These are phyloP conservation scores for Syzygium aromaticum DNA, from an alignment of 345 rosid species.

Conservation along the genomic window DNA sequence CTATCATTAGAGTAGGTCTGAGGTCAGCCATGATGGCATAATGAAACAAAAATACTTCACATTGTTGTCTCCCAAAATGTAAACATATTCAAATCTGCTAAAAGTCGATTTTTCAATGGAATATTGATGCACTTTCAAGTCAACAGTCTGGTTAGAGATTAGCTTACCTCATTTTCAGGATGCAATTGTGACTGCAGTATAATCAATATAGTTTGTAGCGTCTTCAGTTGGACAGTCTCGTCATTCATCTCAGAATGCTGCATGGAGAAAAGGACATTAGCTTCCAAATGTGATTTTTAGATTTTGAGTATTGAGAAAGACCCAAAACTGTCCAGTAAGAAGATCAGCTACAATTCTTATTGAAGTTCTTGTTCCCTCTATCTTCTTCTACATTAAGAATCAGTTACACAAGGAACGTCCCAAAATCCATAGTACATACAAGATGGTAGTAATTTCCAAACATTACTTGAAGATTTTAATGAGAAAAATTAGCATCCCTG, in stretches of 20 bases:
- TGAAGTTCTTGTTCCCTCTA: neutral
- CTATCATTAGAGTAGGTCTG: neutral
- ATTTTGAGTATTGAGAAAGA: neutral
- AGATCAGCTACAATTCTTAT: neutral
- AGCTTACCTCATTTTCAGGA: constrained; percentile 78
- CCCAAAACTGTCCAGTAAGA: neutral
- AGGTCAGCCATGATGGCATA: neutral
- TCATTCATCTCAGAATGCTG: constrained; percentile 98
- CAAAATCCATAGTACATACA: neutral
- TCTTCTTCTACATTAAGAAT: neutral
- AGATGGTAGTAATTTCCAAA: neutral
- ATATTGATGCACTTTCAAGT: neutral
- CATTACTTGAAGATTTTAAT: neutral
- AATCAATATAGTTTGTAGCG: constrained; percentile 85
- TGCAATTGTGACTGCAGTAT: constrained; percentile 87
- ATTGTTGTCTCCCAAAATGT: neutral
- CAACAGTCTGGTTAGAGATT: neutral
- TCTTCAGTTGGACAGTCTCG: constrained; percentile 88
- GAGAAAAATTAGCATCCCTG: neutral
- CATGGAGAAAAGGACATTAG: constrained; percentile 17
- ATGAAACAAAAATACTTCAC: neutral
- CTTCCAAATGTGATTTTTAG: neutral
- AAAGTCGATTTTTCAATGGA: neutral
- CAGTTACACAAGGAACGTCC: neutral
- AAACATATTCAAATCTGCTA: neutral